Base-by-base conservation (phyloP, 495 filamentous ascomycete genomes). In the Monascus purpureus region DNA sequence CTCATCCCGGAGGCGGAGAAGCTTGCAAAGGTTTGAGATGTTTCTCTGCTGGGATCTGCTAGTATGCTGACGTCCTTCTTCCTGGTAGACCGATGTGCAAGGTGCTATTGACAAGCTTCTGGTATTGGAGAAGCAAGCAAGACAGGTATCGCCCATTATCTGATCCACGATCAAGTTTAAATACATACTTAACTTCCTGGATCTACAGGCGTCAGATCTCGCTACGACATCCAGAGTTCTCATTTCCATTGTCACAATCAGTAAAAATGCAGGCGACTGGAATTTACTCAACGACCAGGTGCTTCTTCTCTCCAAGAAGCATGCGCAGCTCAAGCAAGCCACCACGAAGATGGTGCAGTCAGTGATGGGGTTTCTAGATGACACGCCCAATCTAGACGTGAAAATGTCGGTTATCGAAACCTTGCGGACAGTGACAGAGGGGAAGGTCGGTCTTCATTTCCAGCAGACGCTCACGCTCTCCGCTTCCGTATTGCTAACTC, bases 301-400 rank as follows among this genome's bases (percentile, higher is more conserved):
- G 36, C 69, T 93, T 31, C 68, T 94, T 29, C 73, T 96, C 28
- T 94, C 88, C 39, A 96, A 95, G 76, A 97, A 97, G 66, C 90
- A 97, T 82, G 82, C 85, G 45, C 90, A 97, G 63, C 87, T 97
- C 58, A 95, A 95, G 57, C 92, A 95, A 63, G 90, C 90, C 45
- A 86, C 82, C 39, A 96, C 90, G 41, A 88, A 85, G 68, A 97
- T 97, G 90, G 90, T 97, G 26, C 90, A 96, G 67, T 77, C 75
- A 32, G 84, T 93, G 33, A 93, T 97, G 83, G 67, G 60, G 28
- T 95, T 94, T 53, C 60, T 97, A 52, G 82, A 93, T 48, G 71
- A 80, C 29, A 69, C 73, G 49, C 83, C 87, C 23, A 79, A 67
- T 36, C 39, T 79, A 37, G 88, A 93, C 35, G 82, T 73, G 19